These are phyloP conservation scores for Umbelopsis ramanniana DNA, from an alignment of 192 early-diverging fungal genomes.

Conservation along the genomic window DNA sequence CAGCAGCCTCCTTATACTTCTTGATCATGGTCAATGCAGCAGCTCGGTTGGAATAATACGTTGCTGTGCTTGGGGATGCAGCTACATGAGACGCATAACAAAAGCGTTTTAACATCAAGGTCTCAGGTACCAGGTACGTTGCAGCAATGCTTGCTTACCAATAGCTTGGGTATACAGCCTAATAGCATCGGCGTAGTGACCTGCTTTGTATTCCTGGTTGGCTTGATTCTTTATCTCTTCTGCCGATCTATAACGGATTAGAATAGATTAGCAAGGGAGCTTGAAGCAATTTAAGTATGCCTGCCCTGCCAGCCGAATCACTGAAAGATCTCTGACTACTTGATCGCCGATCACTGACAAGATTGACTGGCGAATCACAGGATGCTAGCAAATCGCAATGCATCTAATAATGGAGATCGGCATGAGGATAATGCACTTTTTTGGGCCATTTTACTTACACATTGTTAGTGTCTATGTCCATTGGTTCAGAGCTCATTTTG, in stretches of 20 bases:
- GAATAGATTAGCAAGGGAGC: background rate
- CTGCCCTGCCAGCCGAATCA: background rate
- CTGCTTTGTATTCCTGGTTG: constrained; percentile 73
- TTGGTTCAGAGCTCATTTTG: constrained; percentile 15
- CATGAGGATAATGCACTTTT: background rate
- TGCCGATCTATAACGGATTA: constrained; percentile 40
- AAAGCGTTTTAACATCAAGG: background rate
- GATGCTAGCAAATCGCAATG: background rate
- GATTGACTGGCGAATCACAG: background rate
- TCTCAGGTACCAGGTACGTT: background rate
- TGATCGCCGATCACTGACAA: background rate
- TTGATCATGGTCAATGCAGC: constrained; percentile 77
- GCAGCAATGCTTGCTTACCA: constrained; percentile 46
- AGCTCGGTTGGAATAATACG: constrained; percentile 78
- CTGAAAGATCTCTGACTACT: too few species aligned
- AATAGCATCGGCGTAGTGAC: constrained; percentile 68
- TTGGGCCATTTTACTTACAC: background rate
- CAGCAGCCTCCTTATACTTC: constrained; percentile 59
- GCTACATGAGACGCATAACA: constrained; percentile 35
- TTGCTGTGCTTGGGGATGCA: constrained; percentile 60
- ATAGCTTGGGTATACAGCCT: constrained; percentile 73
- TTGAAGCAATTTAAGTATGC: background rate
- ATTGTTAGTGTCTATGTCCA: constrained; percentile 5
- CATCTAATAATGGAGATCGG: background rate
- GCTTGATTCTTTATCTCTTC: constrained; percentile 72